phyloP scores from a whole-genome alignment of 371 early-diverging fungal species.

The Dichotomocladium elegans region DNA sequence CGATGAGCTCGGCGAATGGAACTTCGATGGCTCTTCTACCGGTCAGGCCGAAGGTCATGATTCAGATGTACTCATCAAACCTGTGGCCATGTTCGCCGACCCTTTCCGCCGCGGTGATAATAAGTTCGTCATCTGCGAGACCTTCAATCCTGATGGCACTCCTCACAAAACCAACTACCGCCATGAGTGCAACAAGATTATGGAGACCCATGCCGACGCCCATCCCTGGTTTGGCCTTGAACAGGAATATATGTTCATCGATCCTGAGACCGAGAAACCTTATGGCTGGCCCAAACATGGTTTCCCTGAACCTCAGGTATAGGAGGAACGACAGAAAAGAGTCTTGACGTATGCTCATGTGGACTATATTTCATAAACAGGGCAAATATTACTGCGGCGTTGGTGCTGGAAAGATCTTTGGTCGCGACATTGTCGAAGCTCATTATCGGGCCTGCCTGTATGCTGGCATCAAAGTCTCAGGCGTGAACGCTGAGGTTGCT shows the following conservation, averaged over 20 bases:
- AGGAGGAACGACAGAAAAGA: constrained; percentile 4
- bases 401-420: constrained; percentile 43
- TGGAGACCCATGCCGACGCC: constrained; percentile 39
- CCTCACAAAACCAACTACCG: constrained; percentile 58
- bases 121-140: constrained; percentile 57
- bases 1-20: constrained; percentile 56
- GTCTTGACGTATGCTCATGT: not conserved
- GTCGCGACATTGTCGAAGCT: constrained; percentile 63
- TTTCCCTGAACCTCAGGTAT: constrained; percentile 57
- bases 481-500: constrained; percentile 51
- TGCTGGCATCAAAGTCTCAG: constrained; percentile 49
- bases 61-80: constrained; percentile 57
- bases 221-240: constrained; percentile 66
- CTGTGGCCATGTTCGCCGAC: constrained; percentile 53
- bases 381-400: constrained; percentile 60
- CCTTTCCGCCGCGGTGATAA: constrained; percentile 63
- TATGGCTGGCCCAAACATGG: constrained; percentile 61
- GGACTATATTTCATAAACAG: constrained; percentile 1
- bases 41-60: constrained; percentile 60
- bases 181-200: constrained; percentile 35
- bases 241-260: constrained; percentile 59
- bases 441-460: constrained; percentile 57
- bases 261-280: constrained; percentile 46
- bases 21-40: constrained; percentile 62
- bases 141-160: constrained; percentile 52